phyloP scores from a whole-genome alignment of 2,329 filamentous ascomycete genomes.

The Tolypocladium nubicola region DNA sequence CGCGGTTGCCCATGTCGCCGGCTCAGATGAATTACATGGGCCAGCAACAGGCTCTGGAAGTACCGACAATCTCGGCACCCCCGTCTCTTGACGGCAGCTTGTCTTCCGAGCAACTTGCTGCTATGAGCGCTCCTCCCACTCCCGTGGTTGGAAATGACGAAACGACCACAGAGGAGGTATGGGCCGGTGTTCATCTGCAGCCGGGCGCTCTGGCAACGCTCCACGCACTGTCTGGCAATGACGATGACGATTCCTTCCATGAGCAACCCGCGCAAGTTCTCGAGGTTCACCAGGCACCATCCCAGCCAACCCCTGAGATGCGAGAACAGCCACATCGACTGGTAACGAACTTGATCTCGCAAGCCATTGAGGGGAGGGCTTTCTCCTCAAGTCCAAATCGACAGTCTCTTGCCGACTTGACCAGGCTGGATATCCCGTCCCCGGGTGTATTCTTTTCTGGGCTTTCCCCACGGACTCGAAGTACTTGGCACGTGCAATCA shows the following conservation, averaged over 20 bases:
- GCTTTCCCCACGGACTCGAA: constrained; percentile 62
- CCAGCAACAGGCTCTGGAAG: constrained; percentile 47
- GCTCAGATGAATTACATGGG: constrained; percentile 63
- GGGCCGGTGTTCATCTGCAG: constrained; percentile 66
- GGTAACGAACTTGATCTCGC: constrained; percentile 29
- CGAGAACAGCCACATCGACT: constrained; percentile 39
- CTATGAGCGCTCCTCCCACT: constrained; percentile 74
- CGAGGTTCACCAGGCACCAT: constrained; percentile 28
- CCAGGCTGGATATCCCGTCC: constrained; percentile 78
- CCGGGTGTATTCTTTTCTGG: constrained; percentile 88
- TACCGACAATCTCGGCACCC: constrained; percentile 68
- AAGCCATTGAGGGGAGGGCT: constrained; percentile 8
- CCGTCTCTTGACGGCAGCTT: constrained; percentile 86
- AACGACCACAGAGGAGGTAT: constrained; percentile 47
- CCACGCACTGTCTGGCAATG: constrained; percentile 55
- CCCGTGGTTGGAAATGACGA: constrained; percentile 56
- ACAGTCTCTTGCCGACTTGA: constrained; percentile 61
- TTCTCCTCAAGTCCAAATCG: constrained; percentile 22
- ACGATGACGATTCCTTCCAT: constrained; percentile 46
- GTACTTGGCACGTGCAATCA: constrained; percentile 66
- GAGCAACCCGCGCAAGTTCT: constrained; percentile 30
- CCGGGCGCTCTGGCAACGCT: constrained; percentile 72
- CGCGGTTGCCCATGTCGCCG: constrained; percentile 65
- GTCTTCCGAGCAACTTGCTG: constrained; percentile 77
- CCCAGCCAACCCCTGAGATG: constrained; percentile 28